phyloP scores from a whole-genome alignment of 345 rosid species.

The Euphorbia pulcherrima region DNA sequence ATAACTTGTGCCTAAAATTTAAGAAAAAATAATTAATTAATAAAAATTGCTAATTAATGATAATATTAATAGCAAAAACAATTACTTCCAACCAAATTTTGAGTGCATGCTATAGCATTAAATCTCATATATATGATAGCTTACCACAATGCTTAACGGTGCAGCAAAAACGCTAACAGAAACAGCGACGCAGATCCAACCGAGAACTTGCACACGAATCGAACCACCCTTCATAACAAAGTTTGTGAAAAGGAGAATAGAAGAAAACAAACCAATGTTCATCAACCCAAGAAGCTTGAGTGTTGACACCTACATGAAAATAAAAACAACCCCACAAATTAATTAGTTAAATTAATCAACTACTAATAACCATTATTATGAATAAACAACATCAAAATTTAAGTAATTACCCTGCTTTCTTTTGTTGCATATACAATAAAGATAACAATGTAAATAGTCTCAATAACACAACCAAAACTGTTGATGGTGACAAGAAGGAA shows the following conservation, averaged over 20 bases:
- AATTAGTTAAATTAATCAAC: neutral
- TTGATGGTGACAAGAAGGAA: conserved; percentile 81
- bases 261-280: conserved; percentile 56
- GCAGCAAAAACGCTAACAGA: conserved; percentile 77
- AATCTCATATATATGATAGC: too few relatives aligned
- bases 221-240: conserved; percentile 29
- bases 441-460: conserved; percentile 57
- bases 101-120: too few relatives aligned
- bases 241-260: conserved; percentile 40
- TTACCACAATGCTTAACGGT: conserved; percentile 67
- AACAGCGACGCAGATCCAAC: conserved; percentile 74
- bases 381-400: too few relatives aligned
- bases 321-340: neutral
- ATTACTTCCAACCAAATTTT: too few relatives aligned
- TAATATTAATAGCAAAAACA: too few relatives aligned
- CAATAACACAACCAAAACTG: conserved; percentile 67
- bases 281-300: conserved; percentile 41
- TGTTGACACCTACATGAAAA: conserved; percentile 53
- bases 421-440: conserved; percentile 55
- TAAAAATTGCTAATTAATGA: neutral
- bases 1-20: conserved; percentile 59
- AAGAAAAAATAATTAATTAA: neutral
- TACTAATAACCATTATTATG: too few relatives aligned
- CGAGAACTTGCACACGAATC: conserved; percentile 41
- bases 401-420: conserved; percentile 35